Evolutionary conservation across 805 yeast species (phyloP).

Genomic region (Barnettozyma californica): DNA sequence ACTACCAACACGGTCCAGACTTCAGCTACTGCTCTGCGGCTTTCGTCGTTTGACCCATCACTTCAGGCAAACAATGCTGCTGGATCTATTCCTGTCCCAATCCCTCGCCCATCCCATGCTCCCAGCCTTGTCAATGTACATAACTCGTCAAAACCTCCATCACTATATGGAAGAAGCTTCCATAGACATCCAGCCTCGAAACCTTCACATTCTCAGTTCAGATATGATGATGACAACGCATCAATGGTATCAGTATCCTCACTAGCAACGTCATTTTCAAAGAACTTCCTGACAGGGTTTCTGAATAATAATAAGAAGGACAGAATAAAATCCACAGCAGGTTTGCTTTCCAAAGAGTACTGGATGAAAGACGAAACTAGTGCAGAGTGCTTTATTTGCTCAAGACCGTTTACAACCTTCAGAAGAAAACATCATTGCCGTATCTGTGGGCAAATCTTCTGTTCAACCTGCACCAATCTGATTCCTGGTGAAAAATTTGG

Average conservation of each 20-base stretch:
- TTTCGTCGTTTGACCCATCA: constrained; percentile 20
- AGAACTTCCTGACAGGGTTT: constrained; percentile 37
- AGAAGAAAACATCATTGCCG: constrained; percentile 93
- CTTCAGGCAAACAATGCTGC: neutral
- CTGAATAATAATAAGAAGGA: constrained; percentile 29
- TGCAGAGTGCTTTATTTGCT: constrained; percentile 80
- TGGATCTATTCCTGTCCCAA: neutral
- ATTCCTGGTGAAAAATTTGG: constrained; percentile 62
- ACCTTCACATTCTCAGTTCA: constrained; percentile 6
- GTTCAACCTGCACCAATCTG: constrained; percentile 74
- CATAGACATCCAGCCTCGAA: constrained; percentile 3
- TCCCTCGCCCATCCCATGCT: constrained; percentile 15
- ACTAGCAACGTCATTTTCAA: constrained; percentile 36
- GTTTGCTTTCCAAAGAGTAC: constrained; percentile 53
- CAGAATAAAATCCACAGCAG: constrained; percentile 15
- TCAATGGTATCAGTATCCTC: constrained; percentile 37
- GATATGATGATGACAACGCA: constrained; percentile 29
- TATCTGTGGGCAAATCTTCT: constrained; percentile 93
- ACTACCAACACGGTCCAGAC: constrained; percentile 15
- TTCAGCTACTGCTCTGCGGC: constrained; percentile 17
- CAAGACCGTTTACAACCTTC: constrained; percentile 74
- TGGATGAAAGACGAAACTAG: constrained; percentile 98
- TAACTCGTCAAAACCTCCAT: constrained; percentile 19
- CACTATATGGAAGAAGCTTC: constrained; percentile 12
- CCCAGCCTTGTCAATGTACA: constrained; percentile 17